phyloP scores from a whole-genome alignment of 129 eudicot species.

The Sambucus nigra region DNA sequence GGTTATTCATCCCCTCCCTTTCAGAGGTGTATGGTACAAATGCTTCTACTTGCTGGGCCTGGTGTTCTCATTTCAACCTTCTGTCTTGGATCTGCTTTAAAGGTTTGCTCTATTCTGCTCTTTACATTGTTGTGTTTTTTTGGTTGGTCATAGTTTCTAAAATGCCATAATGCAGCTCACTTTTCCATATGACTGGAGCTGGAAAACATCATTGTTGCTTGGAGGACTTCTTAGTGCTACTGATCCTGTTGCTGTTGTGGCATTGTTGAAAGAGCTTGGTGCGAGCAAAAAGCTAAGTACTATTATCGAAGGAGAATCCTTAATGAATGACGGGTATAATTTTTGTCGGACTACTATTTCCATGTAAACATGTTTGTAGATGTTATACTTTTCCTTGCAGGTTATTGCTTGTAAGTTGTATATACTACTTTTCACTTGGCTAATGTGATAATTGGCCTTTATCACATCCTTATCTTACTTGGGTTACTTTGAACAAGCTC shows the following conservation, averaged over 20 bases:
- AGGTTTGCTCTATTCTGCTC: constrained; percentile 36
- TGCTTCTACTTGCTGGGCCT: constrained; percentile 96
- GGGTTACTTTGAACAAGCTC: background rate
- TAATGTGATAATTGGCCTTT: background rate
- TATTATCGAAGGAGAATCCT: constrained; percentile 92
- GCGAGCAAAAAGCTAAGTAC: constrained; percentile 95
- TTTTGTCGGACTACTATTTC: constrained; percentile 1
- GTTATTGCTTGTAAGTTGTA: constrained; percentile 1
- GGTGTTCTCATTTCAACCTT: constrained; percentile 93
- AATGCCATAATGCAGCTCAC: constrained; percentile 33
- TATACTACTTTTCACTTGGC: background rate
- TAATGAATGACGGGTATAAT: constrained; percentile 95
- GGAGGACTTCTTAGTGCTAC: constrained; percentile 99
- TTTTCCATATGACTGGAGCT: constrained; percentile 90
- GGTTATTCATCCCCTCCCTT: background rate
- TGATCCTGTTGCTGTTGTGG: constrained; percentile 97
- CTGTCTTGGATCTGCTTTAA: constrained; percentile 67
- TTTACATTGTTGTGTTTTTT: background rate
- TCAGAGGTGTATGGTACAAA: constrained; percentile 81
- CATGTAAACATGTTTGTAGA: background rate
- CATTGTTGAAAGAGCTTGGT: constrained; percentile 91
- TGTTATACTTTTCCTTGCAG: background rate
- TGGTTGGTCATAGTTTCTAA: constrained; percentile 3
- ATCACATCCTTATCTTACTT: background rate
- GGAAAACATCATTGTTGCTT: constrained; percentile 89